Percentiles rank a stretch among this genome's conserved stretches.
phyloP scores from a whole-genome alignment of 345 rosid genomes.

The Geranium brycei region DNA sequence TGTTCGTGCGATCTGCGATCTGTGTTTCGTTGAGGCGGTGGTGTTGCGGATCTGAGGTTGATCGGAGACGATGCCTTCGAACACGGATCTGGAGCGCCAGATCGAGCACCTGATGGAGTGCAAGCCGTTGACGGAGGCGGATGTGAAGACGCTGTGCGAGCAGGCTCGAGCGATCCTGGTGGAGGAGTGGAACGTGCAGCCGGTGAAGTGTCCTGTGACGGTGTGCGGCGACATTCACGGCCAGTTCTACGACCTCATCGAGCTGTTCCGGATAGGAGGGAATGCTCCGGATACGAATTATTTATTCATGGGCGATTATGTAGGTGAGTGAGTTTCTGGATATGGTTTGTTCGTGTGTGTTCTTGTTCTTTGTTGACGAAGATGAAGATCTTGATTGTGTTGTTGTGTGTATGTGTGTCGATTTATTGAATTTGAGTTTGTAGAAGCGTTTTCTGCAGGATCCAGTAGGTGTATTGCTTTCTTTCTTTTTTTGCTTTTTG shows the following conservation, averaged over 20 bases:
- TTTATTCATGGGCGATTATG: conserved; percentile 99
- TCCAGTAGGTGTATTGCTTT: neutral
- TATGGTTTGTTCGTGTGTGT: neutral
- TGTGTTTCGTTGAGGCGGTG: neutral
- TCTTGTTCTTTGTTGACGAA: neutral
- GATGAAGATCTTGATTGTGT: neutral
- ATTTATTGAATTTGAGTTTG: no score
- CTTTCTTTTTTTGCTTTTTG: no score
- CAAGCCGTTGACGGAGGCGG: conserved; percentile 47
- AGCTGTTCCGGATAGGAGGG: conserved; percentile 92
- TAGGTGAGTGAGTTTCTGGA: conserved; percentile 55
- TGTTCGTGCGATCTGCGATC: neutral
- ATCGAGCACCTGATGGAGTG: neutral
- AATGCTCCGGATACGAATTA: conserved; percentile 92
- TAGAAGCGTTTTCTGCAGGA: neutral
- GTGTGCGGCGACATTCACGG: conserved; percentile 99
- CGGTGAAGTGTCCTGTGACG: conserved; percentile 97
- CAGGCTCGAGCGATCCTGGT: conserved; percentile 90
- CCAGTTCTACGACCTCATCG: conserved; percentile 92
- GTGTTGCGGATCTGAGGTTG: neutral
- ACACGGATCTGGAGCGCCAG: neutral
- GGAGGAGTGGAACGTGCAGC: conserved; percentile 99
- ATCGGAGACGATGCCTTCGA: neutral
- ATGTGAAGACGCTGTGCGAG: conserved; percentile 87
- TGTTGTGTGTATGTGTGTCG: neutral